Conservation (phyloP, 176 grass and related monocot genomes). For the Ensete ventricosum region DNA sequence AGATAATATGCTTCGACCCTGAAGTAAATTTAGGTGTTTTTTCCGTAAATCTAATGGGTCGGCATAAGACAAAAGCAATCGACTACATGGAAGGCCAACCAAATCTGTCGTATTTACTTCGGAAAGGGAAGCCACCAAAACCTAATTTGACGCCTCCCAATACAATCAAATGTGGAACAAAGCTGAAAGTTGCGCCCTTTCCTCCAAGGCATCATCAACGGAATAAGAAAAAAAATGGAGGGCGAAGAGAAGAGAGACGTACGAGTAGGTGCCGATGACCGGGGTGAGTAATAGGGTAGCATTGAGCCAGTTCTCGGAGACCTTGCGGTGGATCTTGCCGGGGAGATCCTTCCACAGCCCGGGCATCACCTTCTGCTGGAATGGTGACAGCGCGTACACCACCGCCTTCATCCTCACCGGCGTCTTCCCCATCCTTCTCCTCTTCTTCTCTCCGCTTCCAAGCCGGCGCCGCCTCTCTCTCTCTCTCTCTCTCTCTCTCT, state of each 20-base stretch:
- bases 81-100: too few species aligned
- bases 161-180: background rate
- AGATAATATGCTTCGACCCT: too few species aligned
- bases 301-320: conserved; percentile 95
- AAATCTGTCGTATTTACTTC: too few species aligned
- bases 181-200: background rate
- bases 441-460: background rate
- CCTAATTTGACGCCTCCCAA: too few species aligned
- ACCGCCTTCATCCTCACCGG: conserved; percentile 94
- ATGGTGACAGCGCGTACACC: conserved; percentile 89
- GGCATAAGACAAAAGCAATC: too few species aligned
- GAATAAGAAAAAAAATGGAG: background rate
- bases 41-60: too few species aligned
- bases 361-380: conserved; percentile 96
- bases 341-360: conserved; percentile 97
- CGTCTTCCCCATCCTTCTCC: conserved; percentile 59
- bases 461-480: too few species aligned
- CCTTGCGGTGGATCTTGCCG: conserved; percentile 98
- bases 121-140: too few species aligned
- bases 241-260: background rate
- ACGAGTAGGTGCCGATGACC: conserved; percentile 84
- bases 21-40: too few species aligned
- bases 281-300: conserved; percentile 66
- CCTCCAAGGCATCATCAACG: background rate
- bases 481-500: too few species aligned